A percentile compares a stretch with the other conserved stretches of the same genome.
phyloP scores from a whole-genome alignment of 257 asterid species.

The Phtheirospermum japonicum region DNA sequence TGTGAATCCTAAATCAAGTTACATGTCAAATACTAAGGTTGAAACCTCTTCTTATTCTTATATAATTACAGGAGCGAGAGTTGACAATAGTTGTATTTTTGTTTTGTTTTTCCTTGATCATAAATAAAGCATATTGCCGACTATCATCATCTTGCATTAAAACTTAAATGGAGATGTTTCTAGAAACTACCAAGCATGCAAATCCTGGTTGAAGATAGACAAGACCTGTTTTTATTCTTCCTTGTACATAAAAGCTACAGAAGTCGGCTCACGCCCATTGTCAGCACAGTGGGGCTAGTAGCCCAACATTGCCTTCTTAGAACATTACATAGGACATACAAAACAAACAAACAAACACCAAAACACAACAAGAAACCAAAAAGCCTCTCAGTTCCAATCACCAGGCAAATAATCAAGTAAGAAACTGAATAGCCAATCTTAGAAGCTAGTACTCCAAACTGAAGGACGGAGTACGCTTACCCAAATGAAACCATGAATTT shows the following conservation, averaged over 20 bases:
- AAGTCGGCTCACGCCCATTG: slow-evolving; percentile 99
- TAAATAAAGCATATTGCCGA: slow-evolving; percentile 20
- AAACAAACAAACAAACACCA: slow-evolving; percentile 98
- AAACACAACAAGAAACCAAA: slow-evolving; percentile 93
- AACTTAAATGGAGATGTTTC: slow-evolving; percentile 34
- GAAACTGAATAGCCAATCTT: slow-evolving; percentile 41
- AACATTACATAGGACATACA: slow-evolving; percentile 88
- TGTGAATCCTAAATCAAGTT: slow-evolving; percentile 42
- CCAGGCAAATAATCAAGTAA: slow-evolving; percentile 57
- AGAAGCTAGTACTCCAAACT: slow-evolving; percentile 46
- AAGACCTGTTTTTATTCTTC: slow-evolving; percentile 92
- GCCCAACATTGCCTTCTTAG: slow-evolving; percentile 99
- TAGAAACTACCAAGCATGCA: slow-evolving; percentile 67
- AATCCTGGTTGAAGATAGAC: slow-evolving; percentile 93
- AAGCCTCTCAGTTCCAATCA: slow-evolving; percentile 83
- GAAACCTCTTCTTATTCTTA: slow-evolving; percentile 23
- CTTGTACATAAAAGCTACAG: slow-evolving; percentile 98
- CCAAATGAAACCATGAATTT: slow-evolving; percentile 77
- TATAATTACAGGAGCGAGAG: slow-evolving; percentile 15
- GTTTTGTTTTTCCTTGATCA: slow-evolving; percentile 12
- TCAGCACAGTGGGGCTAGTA: slow-evolving; percentile 99
- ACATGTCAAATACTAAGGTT: slow-evolving; percentile 27
- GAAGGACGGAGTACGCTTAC: slow-evolving; percentile 76
- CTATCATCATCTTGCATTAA: slow-evolving; percentile 24
- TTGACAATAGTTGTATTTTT: slow-evolving; percentile 5